A percentile compares a stretch with the other conserved stretches of the same genome.
phyloP scores from a whole-genome alignment of 352 stramenopile species.

The Peronospora tabacina region DNA sequence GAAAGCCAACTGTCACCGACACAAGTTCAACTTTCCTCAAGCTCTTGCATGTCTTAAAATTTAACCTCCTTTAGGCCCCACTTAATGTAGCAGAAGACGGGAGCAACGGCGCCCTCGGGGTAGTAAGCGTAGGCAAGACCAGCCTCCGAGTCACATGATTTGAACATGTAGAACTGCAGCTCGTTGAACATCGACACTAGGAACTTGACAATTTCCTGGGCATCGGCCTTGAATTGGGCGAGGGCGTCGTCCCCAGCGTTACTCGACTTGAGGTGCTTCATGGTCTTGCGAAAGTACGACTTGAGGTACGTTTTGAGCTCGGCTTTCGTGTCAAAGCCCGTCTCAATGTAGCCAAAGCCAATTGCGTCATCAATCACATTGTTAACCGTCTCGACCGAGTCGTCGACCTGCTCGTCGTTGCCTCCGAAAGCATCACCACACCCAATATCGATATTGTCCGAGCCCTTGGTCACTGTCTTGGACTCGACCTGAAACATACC shows the following conservation, averaged over 20 bases:
- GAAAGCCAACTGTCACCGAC: background rate
- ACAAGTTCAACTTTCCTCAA: slow-evolving; percentile 11
- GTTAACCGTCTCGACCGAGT: slow-evolving; percentile 59
- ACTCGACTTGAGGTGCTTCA: slow-evolving; percentile 54
- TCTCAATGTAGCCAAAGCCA: slow-evolving; percentile 57
- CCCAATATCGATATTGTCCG: slow-evolving; percentile 50
- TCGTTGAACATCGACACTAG: slow-evolving; percentile 56
- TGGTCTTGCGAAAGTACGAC: slow-evolving; percentile 59
- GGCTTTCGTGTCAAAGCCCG: slow-evolving; percentile 51
- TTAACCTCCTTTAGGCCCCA: slow-evolving; percentile 68
- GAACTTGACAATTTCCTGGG: slow-evolving; percentile 62
- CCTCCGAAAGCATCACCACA: slow-evolving; percentile 55
- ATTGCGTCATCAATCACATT: slow-evolving; percentile 51
- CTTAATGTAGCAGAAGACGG: slow-evolving; percentile 60
- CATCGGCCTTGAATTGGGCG: slow-evolving; percentile 47
- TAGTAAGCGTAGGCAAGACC: slow-evolving; percentile 61
- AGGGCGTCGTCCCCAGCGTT: slow-evolving; percentile 39
- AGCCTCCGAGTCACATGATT: slow-evolving; percentile 52
- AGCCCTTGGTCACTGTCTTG: slow-evolving; percentile 44
- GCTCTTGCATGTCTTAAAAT: slow-evolving; percentile 37
- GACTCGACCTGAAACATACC: slow-evolving; percentile 55
- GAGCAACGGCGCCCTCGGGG: slow-evolving; percentile 42
- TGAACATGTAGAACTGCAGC: slow-evolving; percentile 68
- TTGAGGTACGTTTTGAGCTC: slow-evolving; percentile 69
- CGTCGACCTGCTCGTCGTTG: slow-evolving; percentile 34